phyloP scores from a whole-genome alignment of 441 rosid genomes.

The Isatis lusitanica region DNA sequence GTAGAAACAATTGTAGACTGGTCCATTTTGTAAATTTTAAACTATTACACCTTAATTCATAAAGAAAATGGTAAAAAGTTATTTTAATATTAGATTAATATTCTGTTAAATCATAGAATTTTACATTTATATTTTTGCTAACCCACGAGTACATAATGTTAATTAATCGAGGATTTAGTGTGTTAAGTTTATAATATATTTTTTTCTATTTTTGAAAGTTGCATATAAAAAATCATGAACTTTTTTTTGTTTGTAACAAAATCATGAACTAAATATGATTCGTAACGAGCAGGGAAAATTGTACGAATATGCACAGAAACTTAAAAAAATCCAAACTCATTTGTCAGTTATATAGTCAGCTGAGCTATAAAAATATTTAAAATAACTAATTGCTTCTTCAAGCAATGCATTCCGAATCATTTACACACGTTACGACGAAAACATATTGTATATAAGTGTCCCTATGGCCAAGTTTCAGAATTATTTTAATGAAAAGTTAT shows the following conservation, averaged over 20 bases:
- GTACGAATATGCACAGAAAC: neutral
- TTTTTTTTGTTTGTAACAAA: no score
- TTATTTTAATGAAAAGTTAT: neutral
- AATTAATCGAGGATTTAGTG: no score
- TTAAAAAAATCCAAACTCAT: neutral
- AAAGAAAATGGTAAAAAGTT: no score
- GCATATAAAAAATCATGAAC: neutral
- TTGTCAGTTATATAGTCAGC: constrained; percentile 6
- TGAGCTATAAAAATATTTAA: neutral
- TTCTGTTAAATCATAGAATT: no score
- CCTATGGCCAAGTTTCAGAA: neutral
- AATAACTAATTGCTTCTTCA: neutral
- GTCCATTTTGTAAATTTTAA: no score
- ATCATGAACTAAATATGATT: neutral
- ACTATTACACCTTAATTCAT: no score
- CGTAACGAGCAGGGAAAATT: neutral
- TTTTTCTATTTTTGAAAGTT: no score
- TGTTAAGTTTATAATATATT: no score
- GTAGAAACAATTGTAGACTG: no score
- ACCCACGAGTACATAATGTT: no score
- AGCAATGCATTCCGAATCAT: constrained; percentile 1
- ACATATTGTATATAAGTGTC: neutral
- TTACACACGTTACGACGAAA: neutral
- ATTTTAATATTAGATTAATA: no score
- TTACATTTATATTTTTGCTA: no score